Conservation (phyloP, 768 basidiomycete genomes). For the Hypholoma fasciculare region DNA sequence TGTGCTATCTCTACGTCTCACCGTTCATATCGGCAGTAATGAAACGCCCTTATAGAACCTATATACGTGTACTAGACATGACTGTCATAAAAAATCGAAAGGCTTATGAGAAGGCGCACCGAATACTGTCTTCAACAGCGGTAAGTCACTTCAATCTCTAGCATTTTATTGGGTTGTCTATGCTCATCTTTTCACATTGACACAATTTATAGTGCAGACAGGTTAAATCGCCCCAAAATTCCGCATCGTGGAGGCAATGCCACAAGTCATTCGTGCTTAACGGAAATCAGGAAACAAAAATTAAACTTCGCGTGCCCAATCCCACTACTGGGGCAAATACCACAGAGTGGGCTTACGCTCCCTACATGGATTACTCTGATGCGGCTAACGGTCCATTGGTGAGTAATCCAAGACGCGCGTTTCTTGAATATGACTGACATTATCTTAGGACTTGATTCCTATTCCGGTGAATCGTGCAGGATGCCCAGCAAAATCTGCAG, state of each 20-base stretch:
- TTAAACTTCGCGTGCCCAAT: slow-evolving; percentile 23
- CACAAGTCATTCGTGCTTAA: slow-evolving; percentile 14
- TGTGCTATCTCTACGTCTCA: background rate
- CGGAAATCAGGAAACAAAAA: slow-evolving; percentile 30
- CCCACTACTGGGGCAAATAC: slow-evolving; percentile 11
- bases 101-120: slow-evolving; percentile 27
- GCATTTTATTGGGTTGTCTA: background rate
- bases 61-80: slow-evolving; percentile 32
- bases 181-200: no score
- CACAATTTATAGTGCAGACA: background rate
- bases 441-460: slow-evolving; percentile 28
- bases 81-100: slow-evolving; percentile 27
- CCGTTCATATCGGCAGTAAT: background rate
- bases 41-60: slow-evolving; percentile 23
- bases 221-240: slow-evolving; percentile 15
- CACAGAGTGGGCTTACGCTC: slow-evolving; percentile 31
- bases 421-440: background rate
- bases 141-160: slow-evolving; percentile 9
- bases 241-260: slow-evolving; percentile 12
- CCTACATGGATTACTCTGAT: slow-evolving; percentile 24
- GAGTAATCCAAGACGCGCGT: background rate
- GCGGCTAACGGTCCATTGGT: slow-evolving; percentile 31
- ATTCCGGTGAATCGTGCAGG: slow-evolving; percentile 31
- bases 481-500: slow-evolving; percentile 6
- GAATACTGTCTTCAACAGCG: slow-evolving; percentile 18